Percentiles rank a stretch among this genome's conserved stretches.
Conservation (phyloP, 352 stramenopile genomes). For the Ophiocytium majus region DNA sequence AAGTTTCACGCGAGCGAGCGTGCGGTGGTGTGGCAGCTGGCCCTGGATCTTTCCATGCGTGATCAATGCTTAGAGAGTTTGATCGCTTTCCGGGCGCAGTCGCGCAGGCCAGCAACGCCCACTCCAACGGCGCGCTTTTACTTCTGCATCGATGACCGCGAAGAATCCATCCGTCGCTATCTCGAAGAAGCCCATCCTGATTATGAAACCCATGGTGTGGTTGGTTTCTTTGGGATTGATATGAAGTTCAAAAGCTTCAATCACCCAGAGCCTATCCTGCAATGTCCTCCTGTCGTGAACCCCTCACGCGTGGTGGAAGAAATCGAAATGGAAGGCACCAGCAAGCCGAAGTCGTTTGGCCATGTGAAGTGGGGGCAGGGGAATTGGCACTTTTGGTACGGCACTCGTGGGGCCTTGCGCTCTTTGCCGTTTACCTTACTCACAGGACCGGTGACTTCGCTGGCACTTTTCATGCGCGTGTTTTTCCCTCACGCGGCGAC, state of each 20-base stretch:
- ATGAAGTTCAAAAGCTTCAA: slow-evolving; percentile 3
- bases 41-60: not conserved
- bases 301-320: not conserved
- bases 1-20: not conserved
- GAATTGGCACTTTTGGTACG: not conserved
- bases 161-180: slow-evolving; percentile 9
- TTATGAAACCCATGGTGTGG: not conserved
- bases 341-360: not conserved
- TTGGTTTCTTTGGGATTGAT: slow-evolving; percentile 6
- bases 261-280: not conserved
- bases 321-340: not conserved
- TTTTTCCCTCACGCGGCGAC: not conserved
- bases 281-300: slow-evolving; percentile 1
- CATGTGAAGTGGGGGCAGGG: not conserved
- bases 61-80: not conserved
- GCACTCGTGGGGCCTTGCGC: not conserved
- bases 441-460: not conserved
- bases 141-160: slow-evolving; percentile 16
- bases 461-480: not conserved
- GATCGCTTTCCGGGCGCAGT: not conserved
- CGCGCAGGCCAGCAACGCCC: not conserved
- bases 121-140: not conserved
- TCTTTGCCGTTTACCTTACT: not conserved
- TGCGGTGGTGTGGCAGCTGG: not conserved
- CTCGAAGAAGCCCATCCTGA: not conserved